These are phyloP conservation scores for Citrus maxima DNA, from an alignment of 345 rosid genomes.

Conservation along the genomic window DNA sequence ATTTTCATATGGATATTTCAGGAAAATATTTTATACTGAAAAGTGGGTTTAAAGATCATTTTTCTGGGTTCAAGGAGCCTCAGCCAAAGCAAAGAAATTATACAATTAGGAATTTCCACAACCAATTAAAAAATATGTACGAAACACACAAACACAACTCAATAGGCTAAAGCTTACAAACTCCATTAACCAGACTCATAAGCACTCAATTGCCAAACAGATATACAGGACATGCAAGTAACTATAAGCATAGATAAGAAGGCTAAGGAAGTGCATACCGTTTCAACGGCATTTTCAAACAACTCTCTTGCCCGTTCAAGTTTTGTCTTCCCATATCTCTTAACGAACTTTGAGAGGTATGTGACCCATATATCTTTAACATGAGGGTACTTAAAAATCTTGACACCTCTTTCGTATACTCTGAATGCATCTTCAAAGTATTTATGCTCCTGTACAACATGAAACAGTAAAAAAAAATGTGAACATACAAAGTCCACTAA, in stretches of 20 bases:
- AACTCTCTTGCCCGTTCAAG: conserved; percentile 93
- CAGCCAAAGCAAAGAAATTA: not conserved
- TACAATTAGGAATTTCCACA: not conserved
- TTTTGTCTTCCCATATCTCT: conserved; percentile 84
- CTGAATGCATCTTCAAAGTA: conserved; percentile 99
- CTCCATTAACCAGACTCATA: not conserved
- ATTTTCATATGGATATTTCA: too few species aligned
- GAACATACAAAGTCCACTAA: not conserved
- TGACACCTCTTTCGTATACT: conserved; percentile 96
- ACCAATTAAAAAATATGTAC: not conserved
- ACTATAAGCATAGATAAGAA: not conserved
- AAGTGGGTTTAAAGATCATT: too few species aligned
- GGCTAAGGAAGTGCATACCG: conserved; percentile 38
- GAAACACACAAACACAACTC: not conserved
- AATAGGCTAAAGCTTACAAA: conserved; percentile 4
- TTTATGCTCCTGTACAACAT: conserved; percentile 61
- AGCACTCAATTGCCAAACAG: not conserved
- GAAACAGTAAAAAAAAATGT: not conserved
- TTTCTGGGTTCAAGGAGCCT: too few species aligned
- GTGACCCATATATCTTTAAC: conserved; percentile 96
- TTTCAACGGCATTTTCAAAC: conserved; percentile 89
- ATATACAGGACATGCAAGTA: not conserved
- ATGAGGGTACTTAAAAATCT: conserved; percentile 95
- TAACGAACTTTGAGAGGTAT: conserved; percentile 84
- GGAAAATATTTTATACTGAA: too few species aligned